These are phyloP conservation scores for Penicillium palitans DNA, from an alignment of 2,329 filamentous ascomycete genomes.

Conservation along the genomic window DNA sequence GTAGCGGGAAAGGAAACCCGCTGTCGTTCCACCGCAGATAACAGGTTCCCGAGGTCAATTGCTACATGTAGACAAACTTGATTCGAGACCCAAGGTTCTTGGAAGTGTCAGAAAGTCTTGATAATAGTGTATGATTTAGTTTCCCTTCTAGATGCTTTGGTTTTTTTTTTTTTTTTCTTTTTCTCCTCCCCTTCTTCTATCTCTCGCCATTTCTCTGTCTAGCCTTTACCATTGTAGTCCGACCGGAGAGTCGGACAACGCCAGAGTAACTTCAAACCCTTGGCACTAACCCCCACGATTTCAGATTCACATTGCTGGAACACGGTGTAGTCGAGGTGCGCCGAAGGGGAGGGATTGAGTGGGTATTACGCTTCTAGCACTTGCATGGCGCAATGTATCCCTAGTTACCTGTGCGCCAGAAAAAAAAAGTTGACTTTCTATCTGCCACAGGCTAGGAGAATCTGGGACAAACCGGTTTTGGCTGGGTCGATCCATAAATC, in stretches of 20 bases:
- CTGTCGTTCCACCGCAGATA: not conserved
- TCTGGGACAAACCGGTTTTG: constrained; percentile 8
- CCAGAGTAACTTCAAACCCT: not conserved
- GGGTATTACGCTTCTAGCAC: constrained; percentile 10
- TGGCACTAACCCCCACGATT: not conserved
- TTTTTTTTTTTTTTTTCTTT: not conserved
- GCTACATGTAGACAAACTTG: not conserved
- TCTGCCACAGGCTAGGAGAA: not conserved
- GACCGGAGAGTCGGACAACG: not conserved
- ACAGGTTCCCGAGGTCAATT: not conserved
- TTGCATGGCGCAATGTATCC: constrained; percentile 13
- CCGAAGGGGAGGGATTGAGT: not conserved
- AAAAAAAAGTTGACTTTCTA: not conserved
- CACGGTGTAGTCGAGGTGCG: not conserved
- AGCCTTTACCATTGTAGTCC: not conserved
- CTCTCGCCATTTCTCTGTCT: not conserved
- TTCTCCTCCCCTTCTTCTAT: not conserved
- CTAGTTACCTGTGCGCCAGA: constrained; percentile 10
- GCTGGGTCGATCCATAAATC: not conserved
- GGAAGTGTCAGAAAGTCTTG: not conserved
- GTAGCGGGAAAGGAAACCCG: not conserved
- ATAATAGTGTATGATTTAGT: constrained; percentile 1
- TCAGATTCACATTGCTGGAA: not conserved
- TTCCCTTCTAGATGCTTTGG: not conserved
- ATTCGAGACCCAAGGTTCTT: not conserved